Evolutionary conservation across 345 rosid genomes (phyloP), one percentile per base, ranked within the genome.

Genomic region (Zanthoxylum bungeanum): DNA sequence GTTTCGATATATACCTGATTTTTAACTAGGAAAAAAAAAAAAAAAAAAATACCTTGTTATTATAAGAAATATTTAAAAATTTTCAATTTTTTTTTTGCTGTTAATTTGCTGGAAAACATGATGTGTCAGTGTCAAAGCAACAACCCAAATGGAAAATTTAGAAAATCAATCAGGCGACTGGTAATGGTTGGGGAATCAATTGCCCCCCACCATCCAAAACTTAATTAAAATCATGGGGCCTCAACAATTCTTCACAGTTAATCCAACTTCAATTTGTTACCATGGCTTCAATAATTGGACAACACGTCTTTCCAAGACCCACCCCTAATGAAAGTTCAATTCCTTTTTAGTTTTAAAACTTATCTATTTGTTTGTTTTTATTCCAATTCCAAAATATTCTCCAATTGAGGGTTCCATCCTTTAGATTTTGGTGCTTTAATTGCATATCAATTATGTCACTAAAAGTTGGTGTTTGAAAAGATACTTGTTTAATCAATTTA

Each of bases 121-220:
- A 76, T 25, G 34, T 61, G 76, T 78, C 76, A 36, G 28, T 27
- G 55, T 78, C 72, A 28, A 58, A 75, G 36, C 53, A 73, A 40
- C 42, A 60, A 58, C 44, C 50, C 69, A 68, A 71, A 51, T 24
- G 66, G n/a, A 66, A 39, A 58, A 2, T 27, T 3, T 57, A 8
- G 1, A 66, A 68, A 58, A 27, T 27, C 28, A 76, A 70, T 51
- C 30, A 69, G 75, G 31, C 80, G 76, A 75, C 78, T 47, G 65
- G 72, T 25, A 58, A 76, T 75, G 79, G 82, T 75, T 79, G 85
- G 80, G 80, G 77, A 71, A 80, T 79, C 79, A 67, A 27, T 52
- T 60, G 78, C 68, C 79, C 81, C n/a, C 84, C 69, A 82, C 76
- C 75, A 22, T 65, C 74, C 69, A 12, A 27, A 51, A 40, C 66